These are phyloP conservation scores for Boletus huronensis DNA, from an alignment of 768 basidiomycete genomes.

Conservation along the genomic window DNA sequence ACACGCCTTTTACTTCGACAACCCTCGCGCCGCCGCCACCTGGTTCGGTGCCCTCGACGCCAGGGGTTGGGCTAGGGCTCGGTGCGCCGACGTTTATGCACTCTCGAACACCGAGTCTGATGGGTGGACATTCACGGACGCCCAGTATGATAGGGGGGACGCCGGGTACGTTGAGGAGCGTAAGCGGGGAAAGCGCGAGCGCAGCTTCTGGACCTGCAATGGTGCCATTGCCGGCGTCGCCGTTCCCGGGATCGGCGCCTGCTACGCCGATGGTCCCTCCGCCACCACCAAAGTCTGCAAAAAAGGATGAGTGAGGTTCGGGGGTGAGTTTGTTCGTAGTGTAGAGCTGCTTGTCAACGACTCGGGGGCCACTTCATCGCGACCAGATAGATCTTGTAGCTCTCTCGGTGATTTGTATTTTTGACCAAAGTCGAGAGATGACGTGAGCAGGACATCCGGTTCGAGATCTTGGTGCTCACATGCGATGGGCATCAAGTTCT, in stretches of 20 bases:
- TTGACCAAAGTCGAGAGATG: neutral
- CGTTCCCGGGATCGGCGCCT: slow-evolving; percentile 18
- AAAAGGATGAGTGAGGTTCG: slow-evolving; percentile 27
- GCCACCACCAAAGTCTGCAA: slow-evolving; percentile 19
- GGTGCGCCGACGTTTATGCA: slow-evolving; percentile 24
- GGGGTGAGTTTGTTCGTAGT: neutral
- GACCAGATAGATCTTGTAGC: neutral
- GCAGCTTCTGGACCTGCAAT: slow-evolving; percentile 2
- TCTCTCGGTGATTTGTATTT: neutral
- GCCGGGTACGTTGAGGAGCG: slow-evolving; percentile 4
- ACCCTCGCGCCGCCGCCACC: slow-evolving; percentile 12
- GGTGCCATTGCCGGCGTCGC: slow-evolving; percentile 21
- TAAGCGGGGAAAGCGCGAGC: slow-evolving; percentile 10
- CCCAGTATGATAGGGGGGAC: slow-evolving; percentile 22
- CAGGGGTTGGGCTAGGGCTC: slow-evolving; percentile 30
- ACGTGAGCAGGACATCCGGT: no score
- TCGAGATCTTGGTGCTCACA: neutral
- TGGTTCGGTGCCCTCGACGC: slow-evolving; percentile 26
- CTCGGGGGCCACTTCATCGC: neutral
- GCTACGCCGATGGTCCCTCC: slow-evolving; percentile 17
- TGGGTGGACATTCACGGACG: slow-evolving; percentile 17
- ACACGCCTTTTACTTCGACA: slow-evolving; percentile 31
- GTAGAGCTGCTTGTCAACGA: neutral
- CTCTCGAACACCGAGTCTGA: slow-evolving; percentile 11
- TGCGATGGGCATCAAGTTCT: neutral